phyloP scores from a whole-genome alignment of 495 filamentous ascomycete species.

The Neurospora tetraspora region DNA sequence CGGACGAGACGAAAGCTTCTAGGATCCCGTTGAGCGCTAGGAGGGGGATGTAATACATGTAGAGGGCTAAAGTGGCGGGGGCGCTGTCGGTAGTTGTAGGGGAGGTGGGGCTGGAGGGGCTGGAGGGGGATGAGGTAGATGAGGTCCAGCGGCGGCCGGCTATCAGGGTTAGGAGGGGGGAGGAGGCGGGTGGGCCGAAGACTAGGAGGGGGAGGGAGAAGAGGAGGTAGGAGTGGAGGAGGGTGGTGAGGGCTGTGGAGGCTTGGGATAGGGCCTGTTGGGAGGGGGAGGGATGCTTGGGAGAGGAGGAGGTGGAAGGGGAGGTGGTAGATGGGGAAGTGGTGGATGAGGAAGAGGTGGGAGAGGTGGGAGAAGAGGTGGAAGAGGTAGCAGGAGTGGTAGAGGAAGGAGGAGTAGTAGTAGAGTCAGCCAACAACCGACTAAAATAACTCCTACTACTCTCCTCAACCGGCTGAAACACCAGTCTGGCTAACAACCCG shows the following conservation, averaged over 20 bases:
- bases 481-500: conserved; percentile 72
- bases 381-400: neutral
- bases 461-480: conserved; percentile 95
- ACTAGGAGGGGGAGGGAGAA: conserved; percentile 55
- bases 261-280: conserved; percentile 26
- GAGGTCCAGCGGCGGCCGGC: conserved; percentile 66
- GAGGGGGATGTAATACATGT: conserved; percentile 88
- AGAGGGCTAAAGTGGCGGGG: conserved; percentile 56
- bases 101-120: too few relatives aligned
- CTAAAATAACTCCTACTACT: conserved; percentile 80
- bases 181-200: conserved; percentile 63
- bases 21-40: conserved; percentile 84
- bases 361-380: neutral
- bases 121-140: conserved; percentile 11
- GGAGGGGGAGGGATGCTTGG: conserved; percentile 9
- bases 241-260: conserved; percentile 32
- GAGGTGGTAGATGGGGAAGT: neutral
- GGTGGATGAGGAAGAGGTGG: neutral
- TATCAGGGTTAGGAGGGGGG: conserved; percentile 57
- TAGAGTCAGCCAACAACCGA: conserved; percentile 44
- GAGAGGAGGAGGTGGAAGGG: neutral
- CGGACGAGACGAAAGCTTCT: conserved; percentile 84
- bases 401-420: neutral
- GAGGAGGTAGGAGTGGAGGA: conserved; percentile 55
- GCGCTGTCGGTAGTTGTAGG: conserved; percentile 28